Percentiles rank a stretch among this genome's conserved stretches.
phyloP scores from a whole-genome alignment of 1,284 basidiomycete species.

The Boletellus sp. region DNA sequence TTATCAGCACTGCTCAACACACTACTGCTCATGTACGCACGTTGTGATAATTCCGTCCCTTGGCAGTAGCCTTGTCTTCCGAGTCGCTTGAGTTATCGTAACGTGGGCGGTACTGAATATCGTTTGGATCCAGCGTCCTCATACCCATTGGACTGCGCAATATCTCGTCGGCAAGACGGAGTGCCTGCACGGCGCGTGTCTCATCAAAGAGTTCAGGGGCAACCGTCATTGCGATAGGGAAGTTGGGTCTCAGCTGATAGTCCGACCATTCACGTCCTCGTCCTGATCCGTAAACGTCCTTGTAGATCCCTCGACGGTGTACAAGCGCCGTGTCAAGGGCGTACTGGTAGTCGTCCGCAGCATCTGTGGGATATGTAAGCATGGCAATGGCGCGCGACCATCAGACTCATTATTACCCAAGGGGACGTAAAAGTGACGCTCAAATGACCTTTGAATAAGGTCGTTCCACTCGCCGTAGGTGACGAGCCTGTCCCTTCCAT shows the following conservation, averaged over 20 bases:
- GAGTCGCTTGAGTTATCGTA: conserved; percentile 94
- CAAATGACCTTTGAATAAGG: conserved; percentile 84
- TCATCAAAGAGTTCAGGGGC: conserved; percentile 93
- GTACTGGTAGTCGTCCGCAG: conserved; percentile 71
- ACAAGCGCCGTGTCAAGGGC: conserved; percentile 70
- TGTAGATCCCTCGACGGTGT: conserved; percentile 95
- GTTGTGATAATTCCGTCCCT: conserved; percentile 88
- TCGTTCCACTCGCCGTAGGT: conserved; percentile 91
- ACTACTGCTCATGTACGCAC: conserved; percentile 37
- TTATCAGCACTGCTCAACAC: conserved; percentile 7
- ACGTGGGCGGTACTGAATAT: conserved; percentile 82
- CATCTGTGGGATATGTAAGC: conserved; percentile 43
- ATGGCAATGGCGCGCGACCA: background rate
- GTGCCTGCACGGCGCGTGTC: conserved; percentile 72
- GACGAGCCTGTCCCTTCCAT: conserved; percentile 68
- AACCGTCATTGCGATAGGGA: conserved; percentile 94
- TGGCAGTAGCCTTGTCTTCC: conserved; percentile 76
- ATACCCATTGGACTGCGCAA: conserved; percentile 86
- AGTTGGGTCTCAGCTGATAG: conserved; percentile 92
- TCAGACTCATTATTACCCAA: conserved; percentile 44
- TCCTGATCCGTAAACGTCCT: conserved; percentile 93
- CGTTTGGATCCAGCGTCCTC: conserved; percentile 86
- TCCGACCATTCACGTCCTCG: conserved; percentile 89
- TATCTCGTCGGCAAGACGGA: conserved; percentile 73
- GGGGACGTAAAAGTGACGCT: conserved; percentile 89